These are phyloP conservation scores for Nakazawaea siamensis DNA, from an alignment of 805 yeast species.

Conservation along the genomic window DNA sequence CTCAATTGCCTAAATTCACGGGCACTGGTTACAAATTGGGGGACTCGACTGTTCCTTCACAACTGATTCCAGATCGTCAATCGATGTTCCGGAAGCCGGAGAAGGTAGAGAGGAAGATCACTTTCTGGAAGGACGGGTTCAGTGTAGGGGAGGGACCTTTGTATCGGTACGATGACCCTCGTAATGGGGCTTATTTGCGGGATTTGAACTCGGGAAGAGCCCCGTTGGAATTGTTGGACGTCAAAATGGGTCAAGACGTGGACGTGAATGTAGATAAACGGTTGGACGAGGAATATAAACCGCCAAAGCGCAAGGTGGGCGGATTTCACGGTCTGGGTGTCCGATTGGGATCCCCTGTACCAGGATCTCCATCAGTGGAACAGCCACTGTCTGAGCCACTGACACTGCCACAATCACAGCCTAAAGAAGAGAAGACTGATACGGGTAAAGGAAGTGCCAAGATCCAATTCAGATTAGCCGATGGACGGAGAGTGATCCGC, in stretches of 20 bases:
- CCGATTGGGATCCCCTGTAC: constrained; percentile 84
- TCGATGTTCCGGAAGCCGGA: constrained; percentile 22
- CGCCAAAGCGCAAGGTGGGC: constrained; percentile 39
- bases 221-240: constrained; percentile 75
- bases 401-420: constrained; percentile 11
- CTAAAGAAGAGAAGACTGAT: constrained; percentile 17
- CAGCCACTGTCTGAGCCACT: constrained; percentile 11
- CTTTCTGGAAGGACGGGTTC: constrained; percentile 96
- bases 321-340: constrained; percentile 79
- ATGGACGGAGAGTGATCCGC: constrained; percentile 62
- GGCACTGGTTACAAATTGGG: constrained; percentile 51
- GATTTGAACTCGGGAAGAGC: constrained; percentile 88
- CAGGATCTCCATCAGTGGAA: constrained; percentile 45
- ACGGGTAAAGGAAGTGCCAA: constrained; percentile 53
- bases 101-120: constrained; percentile 71
- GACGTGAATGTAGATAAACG: constrained; percentile 68
- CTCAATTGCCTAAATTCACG: constrained; percentile 23
- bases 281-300: constrained; percentile 61
- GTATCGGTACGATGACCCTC: constrained; percentile 85
- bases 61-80: constrained; percentile 20
- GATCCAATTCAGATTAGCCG: constrained; percentile 78
- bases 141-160: constrained; percentile 88
- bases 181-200: constrained; percentile 67
- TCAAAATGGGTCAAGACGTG: constrained; percentile 75
- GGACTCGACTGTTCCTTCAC: constrained; percentile 25